These are phyloP conservation scores for Torulaspora delbrueckii DNA, from an alignment of 805 yeast genomes.

Conservation along the genomic window DNA sequence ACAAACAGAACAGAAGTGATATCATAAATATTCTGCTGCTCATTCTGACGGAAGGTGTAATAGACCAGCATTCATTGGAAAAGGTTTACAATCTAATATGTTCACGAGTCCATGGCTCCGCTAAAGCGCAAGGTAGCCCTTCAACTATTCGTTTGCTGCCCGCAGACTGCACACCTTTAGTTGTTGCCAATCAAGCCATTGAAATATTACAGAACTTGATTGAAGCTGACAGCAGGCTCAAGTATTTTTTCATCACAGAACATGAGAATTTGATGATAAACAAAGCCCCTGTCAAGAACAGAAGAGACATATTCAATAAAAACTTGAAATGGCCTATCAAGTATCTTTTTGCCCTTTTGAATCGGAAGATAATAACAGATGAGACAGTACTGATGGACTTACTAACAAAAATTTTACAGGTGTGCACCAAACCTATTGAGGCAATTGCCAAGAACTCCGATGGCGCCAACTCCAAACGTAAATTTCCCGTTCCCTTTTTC, in stretches of 20 bases:
- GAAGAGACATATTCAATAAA: constrained; percentile 35
- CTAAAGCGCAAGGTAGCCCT: constrained; percentile 12
- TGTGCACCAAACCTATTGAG: constrained; percentile 67
- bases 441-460: constrained; percentile 45
- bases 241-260: constrained; percentile 73
- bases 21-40: constrained; percentile 62
- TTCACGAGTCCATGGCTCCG: constrained; percentile 40
- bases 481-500: constrained; percentile 53
- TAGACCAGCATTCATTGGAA: constrained; percentile 56
- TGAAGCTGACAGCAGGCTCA: constrained; percentile 59
- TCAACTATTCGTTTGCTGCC: constrained; percentile 40
- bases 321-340: constrained; percentile 65
- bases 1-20: constrained; percentile 74
- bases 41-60: constrained; percentile 70
- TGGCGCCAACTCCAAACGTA: constrained; percentile 27
- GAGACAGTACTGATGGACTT: constrained; percentile 74
- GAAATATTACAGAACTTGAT: constrained; percentile 69
- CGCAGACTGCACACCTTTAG: constrained; percentile 56
- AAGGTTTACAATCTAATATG: constrained; percentile 55
- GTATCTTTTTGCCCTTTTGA: constrained; percentile 56
- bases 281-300: constrained; percentile 34
- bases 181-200: constrained; percentile 70
- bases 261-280: constrained; percentile 51
- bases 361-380: constrained; percentile 58
- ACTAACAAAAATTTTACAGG: constrained; percentile 67